phyloP scores from a whole-genome alignment of 2,329 filamentous ascomycete species.

The Fusarium multiceps region DNA sequence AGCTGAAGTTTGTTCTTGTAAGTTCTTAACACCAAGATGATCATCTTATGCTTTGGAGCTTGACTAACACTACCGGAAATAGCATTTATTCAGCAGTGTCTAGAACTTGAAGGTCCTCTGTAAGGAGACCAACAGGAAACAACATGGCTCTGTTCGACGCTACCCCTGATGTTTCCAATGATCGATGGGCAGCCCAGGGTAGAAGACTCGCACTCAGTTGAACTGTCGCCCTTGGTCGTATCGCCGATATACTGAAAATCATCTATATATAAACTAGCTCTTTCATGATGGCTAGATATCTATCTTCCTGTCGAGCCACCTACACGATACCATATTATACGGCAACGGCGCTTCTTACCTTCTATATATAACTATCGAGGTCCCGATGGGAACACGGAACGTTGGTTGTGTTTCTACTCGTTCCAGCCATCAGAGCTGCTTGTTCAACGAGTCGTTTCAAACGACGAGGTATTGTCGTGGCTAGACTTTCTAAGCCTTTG shows the following conservation, averaged over 20 bases:
- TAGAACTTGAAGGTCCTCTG: neutral
- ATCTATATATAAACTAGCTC: neutral
- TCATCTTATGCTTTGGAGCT: neutral
- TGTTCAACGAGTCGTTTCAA: neutral
- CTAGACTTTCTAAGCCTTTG: neutral
- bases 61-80: neutral
- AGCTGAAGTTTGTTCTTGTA: neutral
- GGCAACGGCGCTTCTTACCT: neutral
- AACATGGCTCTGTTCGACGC: neutral
- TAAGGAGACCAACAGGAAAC: neutral
- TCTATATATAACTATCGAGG: neutral
- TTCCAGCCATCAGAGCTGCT: accelerated
- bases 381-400: neutral
- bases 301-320: neutral
- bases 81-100: accelerated
- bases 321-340: neutral
- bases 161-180: neutral
- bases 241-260: neutral
- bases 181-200: neutral
- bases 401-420: neutral
- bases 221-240: neutral
- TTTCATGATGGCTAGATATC: neutral
- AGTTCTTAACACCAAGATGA: neutral
- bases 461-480: neutral
- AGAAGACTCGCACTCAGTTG: neutral